Base-by-base conservation (phyloP, 441 rosid species). In the Breynia disticha region DNA sequence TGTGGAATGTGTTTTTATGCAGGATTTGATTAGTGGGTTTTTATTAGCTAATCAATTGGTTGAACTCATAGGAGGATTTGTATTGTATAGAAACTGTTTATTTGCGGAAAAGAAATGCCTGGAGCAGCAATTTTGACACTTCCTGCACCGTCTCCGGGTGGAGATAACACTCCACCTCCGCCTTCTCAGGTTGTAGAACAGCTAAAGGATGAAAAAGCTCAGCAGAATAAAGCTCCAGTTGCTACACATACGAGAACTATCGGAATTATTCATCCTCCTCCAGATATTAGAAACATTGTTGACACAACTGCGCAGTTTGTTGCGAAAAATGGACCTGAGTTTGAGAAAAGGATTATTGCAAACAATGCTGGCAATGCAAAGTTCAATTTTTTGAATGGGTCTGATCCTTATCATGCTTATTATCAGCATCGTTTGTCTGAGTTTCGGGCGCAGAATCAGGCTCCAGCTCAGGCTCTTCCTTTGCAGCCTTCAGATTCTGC, bases 251-350 rank as follows among this genome's bases (percentile, higher is more conserved):
- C 98, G 0, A 81, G 74, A 64, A 66, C 91, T 35, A 84, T 91
- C 14, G 97, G 98, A 55, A 91, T 91, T 43, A 86, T 91, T 55
- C 81, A 91, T 57, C 98, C 95, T 17, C 98, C 98, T 52, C 91
- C 94, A 1, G 97, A 88, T 65, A 86, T 86, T 57, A 72, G 84
- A 73, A 78, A 69, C 28, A 88, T 91, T 51, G 95, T 88, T 5
- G 98, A 91, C 62, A 88, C 77, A 64, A 91, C 98, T 13, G 78
- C 95, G 1, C 87, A 78, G 71, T 88, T 86, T 54, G 98, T 91
- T 41, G 79, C 95, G 5, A 86, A 79, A 62, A 84, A 82, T 60
- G 98, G 98, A 3, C 76, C 82, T 15, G 96, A 81, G 64, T 88
- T 93, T 61, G 97, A 86, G 50, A 82, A 84, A 55, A 84, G 85